Evolutionary conservation across 345 rosid species (phyloP).

Genomic region (Eucalyptus dawsonii): DNA sequence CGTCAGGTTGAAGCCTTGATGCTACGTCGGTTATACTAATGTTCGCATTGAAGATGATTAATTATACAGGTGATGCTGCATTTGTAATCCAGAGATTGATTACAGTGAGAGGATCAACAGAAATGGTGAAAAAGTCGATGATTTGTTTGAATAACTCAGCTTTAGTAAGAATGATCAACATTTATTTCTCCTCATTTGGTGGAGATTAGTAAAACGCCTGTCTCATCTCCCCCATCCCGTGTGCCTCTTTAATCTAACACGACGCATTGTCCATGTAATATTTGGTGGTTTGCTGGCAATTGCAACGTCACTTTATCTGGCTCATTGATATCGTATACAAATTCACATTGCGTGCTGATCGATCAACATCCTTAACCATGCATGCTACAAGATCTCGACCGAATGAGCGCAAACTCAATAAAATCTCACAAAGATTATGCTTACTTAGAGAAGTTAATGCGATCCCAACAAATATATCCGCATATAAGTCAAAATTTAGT

Average conservation of each 20-base stretch:
- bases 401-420: accelerated
- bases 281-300: neutral
- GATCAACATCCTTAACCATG: neutral
- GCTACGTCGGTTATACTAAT: neutral
- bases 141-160: neutral
- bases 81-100: neutral
- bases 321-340: neutral
- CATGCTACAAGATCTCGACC: neutral
- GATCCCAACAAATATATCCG: neutral
- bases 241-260: neutral
- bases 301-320: neutral
- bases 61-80: neutral
- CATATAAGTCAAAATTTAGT: neutral
- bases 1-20: neutral
- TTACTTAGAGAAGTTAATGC: neutral
- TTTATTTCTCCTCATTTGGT: neutral
- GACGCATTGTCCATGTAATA: neutral
- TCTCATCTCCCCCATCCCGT: neutral
- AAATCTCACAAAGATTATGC: neutral
- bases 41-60: neutral
- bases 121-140: neutral
- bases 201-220: neutral
- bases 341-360: neutral
- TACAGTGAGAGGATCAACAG: neutral
- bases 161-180: neutral